Evolutionary conservation across 2,329 filamentous ascomycete species (phyloP).

Genomic region (Venturiaceae sp.): DNA sequence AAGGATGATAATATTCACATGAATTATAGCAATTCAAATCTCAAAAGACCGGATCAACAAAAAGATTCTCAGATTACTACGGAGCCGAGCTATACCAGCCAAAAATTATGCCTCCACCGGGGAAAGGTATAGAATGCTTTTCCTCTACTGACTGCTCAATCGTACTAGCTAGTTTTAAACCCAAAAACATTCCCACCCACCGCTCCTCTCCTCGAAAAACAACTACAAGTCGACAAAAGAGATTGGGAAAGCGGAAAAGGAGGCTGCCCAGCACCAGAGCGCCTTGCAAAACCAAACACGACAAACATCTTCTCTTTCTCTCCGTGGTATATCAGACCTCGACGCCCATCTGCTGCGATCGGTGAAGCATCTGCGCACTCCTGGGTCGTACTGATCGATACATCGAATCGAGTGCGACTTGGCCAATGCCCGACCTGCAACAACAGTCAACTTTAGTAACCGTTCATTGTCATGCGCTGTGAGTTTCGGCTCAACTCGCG

Average conservation of each 20-base stretch:
- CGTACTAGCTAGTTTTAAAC: too few relatives aligned
- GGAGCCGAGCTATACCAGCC: not conserved
- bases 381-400: not conserved
- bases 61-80: not conserved
- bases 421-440: not conserved
- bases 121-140: not conserved
- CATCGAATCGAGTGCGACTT: slow-evolving; percentile 2
- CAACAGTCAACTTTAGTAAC: slow-evolving; percentile 56
- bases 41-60: not conserved
- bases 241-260: too few relatives aligned
- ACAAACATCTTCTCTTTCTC: not conserved
- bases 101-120: not conserved
- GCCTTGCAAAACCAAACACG: not conserved
- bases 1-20: not conserved
- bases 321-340: not conserved
- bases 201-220: too few relatives aligned
- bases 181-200: not conserved
- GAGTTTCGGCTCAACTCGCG: slow-evolving; percentile 94
- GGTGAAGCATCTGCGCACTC: not conserved
- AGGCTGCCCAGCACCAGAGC: not conserved
- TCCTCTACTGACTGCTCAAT: not conserved
- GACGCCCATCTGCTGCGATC: not conserved
- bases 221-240: too few relatives aligned
- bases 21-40: not conserved
- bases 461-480: slow-evolving; percentile 97